Base-by-base conservation (phyloP, 2,329 filamentous ascomycete species). In the Colletotrichum musae region DNA sequence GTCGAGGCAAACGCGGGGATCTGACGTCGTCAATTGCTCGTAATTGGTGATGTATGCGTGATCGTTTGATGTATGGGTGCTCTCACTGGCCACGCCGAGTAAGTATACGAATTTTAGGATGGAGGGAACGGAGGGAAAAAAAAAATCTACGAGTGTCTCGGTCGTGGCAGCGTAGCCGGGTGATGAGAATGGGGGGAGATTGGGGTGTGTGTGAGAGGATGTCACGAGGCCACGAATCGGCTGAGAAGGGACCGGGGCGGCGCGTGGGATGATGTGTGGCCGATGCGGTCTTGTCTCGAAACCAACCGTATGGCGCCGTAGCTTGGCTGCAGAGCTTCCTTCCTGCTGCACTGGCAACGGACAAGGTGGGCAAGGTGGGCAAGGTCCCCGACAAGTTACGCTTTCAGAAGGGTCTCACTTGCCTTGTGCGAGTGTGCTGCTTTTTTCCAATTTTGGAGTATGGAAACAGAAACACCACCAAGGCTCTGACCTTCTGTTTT, bases 171-270 rank as follows among this genome's bases (percentile, higher is more conserved):
- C 36, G 50, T 39, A 51, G 41, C 32, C 51, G 26, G 51, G 56
- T 54, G 56, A 70, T 56, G 59, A 68, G 66, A 67, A n/a, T 15
- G 67, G 62, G 67, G 62, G 67, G 62, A 70, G 36, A 70, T 70
- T 70, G 43, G 45, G 28, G 39, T 39, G 67, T 67, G 54, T 51
- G 28, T 57, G 67, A 61, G 52, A 18, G 12, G 2, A 63, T 60
- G 67, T 70, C 67, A 70, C 67, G 56, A 70, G 67, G 67, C 43
- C 62, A 48, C 61, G 21, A 28, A 59, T 28, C 32, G 51, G 41
- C 32, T 43, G 62, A 36, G 64, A 12, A 61, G 62, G 61, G 62
- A 70, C 67, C 60, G 66, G 67, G 67, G 67, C 61, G 61, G 36
- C 48, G 56, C 36, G 56, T 39, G 56, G 67, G 67, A 67, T 57